These are phyloP conservation scores for Penicillium pulvis DNA, from an alignment of 495 filamentous ascomycete genomes.

Conservation along the genomic window DNA sequence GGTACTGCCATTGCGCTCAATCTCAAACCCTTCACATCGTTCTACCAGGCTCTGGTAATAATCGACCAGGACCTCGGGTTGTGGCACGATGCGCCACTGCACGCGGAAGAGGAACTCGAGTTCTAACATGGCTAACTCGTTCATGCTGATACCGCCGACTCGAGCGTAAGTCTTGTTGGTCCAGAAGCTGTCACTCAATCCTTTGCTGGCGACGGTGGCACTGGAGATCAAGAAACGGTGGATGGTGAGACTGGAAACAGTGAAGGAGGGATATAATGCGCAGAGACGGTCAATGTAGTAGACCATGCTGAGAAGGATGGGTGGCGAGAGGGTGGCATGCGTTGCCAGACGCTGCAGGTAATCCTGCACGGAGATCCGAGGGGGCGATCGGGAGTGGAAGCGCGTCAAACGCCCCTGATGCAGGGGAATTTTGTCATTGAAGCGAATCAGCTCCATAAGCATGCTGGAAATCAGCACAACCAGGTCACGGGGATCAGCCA, in stretches of 20 bases:
- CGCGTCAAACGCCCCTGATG: constrained; percentile 82
- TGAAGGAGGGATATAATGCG: constrained; percentile 87
- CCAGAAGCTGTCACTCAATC: constrained; percentile 95
- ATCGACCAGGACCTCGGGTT: constrained; percentile 87
- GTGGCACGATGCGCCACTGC: constrained; percentile 95
- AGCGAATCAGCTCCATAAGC: constrained; percentile 89
- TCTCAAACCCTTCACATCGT: constrained; percentile 60
- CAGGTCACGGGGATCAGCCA: constrained; percentile 77
- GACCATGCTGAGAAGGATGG: constrained; percentile 98
- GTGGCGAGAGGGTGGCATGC: constrained; percentile 89
- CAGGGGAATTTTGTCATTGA: constrained; percentile 87
- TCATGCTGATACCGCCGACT: constrained; percentile 86
- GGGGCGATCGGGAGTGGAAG: constrained; percentile 94
- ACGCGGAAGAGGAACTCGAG: constrained; percentile 89
- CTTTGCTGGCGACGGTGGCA: constrained; percentile 93
- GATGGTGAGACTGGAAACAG: constrained; percentile 90
- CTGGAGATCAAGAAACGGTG: constrained; percentile 96
- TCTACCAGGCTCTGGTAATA: constrained; percentile 90
- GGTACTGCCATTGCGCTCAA: constrained; percentile 37
- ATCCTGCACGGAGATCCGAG: constrained; percentile 89
- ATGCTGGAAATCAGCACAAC: constrained; percentile 91
- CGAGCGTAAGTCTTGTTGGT: constrained; percentile 94
- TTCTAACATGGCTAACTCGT: constrained; percentile 89
- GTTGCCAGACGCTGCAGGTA: constrained; percentile 91
- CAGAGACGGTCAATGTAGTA: constrained; percentile 98